Evolutionary conservation across 202 grass and related monocot genomes (phyloP), one percentile per base, ranked within the genome.

Genomic region (Dendrocalamus latiflorus): DNA sequence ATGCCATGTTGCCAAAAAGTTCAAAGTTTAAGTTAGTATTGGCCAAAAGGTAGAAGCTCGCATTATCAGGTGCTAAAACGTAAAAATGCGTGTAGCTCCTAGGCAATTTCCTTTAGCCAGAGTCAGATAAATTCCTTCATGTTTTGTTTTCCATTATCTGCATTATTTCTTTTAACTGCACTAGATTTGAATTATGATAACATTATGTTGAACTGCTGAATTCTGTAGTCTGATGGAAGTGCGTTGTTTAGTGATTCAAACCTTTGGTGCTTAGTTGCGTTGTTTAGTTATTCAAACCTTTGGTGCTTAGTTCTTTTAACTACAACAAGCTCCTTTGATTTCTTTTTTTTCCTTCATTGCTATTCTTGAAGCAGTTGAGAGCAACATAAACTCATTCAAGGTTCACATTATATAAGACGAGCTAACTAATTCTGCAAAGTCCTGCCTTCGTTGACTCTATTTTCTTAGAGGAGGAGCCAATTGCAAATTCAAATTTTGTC

Each of bases 331-430:
- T 49, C 30, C 25, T 68, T 28, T 33, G 18, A 10, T n/a, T n/a
- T n/a, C n/a, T 54, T 53, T 21, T 65, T 37, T 6, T 4, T 6
- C 36, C 47, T n/a, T 25, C 28, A 20, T 53, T 66, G 10, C 50
- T n/a, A 65, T 78, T 53, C 20, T 66, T 66, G 26, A 78, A 65
- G 34, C 12, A n/a, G n/a, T n/a, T n/a, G n/a, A 80, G 38, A 68
- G n/a, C 43, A 43, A 53, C 13, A 28, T 22, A 43, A 67, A 42
- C 15, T 55, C 25, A 21, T 12, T 80, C 3, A 70, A 26, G 36
- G 2, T 36, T 68, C 51, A 51, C 49, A 62, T 72, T 13, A 74
- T 65, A 65, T 83, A 24, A 58, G 21, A 58, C 4, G 1, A 12
- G 0, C 9, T 58, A 58, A 25, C 55, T 58, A 58, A 25, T 58